Evolutionary conservation across 2,329 filamentous ascomycete species (phyloP).

Genomic region (Hypocreales sp.): DNA sequence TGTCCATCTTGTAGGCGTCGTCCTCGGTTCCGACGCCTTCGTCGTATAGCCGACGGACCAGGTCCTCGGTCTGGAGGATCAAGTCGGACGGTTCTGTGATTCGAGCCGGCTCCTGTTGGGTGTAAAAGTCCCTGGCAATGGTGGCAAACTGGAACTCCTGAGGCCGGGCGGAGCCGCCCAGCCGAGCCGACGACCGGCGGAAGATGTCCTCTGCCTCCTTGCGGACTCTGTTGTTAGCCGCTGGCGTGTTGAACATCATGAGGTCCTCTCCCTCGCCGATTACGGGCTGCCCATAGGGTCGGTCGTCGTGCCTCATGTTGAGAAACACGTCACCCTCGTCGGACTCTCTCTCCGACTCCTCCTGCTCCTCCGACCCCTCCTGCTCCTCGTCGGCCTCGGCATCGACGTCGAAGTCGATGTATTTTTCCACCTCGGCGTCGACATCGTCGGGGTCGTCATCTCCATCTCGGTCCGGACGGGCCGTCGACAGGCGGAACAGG

Average conservation of each 20-base stretch:
- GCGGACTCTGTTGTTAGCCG: constrained; percentile 34
- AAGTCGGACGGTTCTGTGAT: constrained; percentile 57
- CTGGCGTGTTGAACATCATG: constrained; percentile 39
- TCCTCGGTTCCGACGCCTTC: constrained; percentile 42
- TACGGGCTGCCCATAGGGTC: constrained; percentile 20
- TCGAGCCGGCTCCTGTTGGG: constrained; percentile 34
- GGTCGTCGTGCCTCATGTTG: constrained; percentile 28
- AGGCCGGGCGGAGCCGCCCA: constrained; percentile 24
- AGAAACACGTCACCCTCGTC: constrained; percentile 32
- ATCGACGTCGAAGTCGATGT: constrained; percentile 18
- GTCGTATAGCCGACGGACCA: constrained; percentile 50
- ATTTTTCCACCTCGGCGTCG: constrained; percentile 20
- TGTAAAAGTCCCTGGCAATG: constrained; percentile 57
- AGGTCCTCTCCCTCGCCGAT: constrained; percentile 33
- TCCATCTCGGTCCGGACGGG: constrained; percentile 4
- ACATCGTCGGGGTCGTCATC: constrained; percentile 12
- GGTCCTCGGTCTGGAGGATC: constrained; percentile 59
- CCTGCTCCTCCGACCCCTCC: constrained; percentile 21
- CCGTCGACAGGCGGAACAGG: constrained; percentile 14
- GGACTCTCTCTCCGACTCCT: constrained; percentile 22
- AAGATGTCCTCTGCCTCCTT: constrained; percentile 41
- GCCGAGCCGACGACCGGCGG: constrained; percentile 33
- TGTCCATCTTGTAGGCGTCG: constrained; percentile 38
- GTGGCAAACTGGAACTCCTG: constrained; percentile 49
- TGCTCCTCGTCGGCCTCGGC: constrained; percentile 21